phyloP scores from a whole-genome alignment of 495 filamentous ascomycete genomes.

The Aspergillus kassunensis region DNA sequence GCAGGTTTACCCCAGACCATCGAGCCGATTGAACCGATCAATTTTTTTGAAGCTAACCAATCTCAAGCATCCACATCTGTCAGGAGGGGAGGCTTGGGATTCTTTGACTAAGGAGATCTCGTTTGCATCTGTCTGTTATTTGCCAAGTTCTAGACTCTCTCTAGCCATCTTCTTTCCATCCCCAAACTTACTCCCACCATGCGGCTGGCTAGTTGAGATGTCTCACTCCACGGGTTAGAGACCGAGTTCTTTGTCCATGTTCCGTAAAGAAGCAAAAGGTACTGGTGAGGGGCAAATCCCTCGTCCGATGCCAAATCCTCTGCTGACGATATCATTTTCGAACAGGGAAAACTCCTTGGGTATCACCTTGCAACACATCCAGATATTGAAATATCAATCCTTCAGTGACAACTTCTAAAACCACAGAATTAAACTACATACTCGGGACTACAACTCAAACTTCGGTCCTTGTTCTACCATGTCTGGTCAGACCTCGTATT shows the following conservation, averaged over 20 bases:
- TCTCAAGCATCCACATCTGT: slow-evolving; percentile 3
- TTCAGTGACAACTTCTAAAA: neutral
- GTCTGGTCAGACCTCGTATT: slow-evolving; percentile 38
- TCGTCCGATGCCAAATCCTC: neutral
- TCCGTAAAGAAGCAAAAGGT: neutral
- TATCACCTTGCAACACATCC: no score
- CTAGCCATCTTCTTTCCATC: neutral
- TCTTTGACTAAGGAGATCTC: slow-evolving; percentile 1
- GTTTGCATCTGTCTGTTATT: neutral
- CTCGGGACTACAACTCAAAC: neutral
- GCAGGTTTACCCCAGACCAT: neutral
- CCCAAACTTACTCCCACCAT: neutral
- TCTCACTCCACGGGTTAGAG: neutral
- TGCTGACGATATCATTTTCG: slow-evolving; percentile 1
- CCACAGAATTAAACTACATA: neutral
- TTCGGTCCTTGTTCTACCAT: neutral
- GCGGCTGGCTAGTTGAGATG: neutral
- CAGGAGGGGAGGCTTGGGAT: neutral
- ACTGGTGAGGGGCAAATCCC: neutral
- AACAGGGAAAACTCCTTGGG: neutral
- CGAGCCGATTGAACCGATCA: neutral
- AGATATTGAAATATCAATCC: no score
- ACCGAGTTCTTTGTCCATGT: neutral
- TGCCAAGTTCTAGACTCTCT: slow-evolving; percentile 10
- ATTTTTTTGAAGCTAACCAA: slow-evolving; percentile 1